Conservation (phyloP, 176 grass and related monocot genomes). For the Hordeum vulgare region MorexV3_pseudomolecules_assembly NC_058523.1:100320295-100320794, state of each 20-base stretch:
- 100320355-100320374: conserved; percentile 75
- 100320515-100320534: neutral
- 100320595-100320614: conserved; percentile 65
- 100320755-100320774: neutral
- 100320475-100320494: neutral
- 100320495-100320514: neutral
- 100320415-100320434: conserved; percentile 77
- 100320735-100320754: neutral
- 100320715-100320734: neutral
- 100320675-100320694: conserved; percentile 58
- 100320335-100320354: conserved; percentile 31
- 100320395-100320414: conserved; percentile 78
- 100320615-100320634: conserved; percentile 94
- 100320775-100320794: neutral
- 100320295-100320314: neutral
- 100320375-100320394: conserved; percentile 92
- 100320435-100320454: conserved; percentile 79
- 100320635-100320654: conserved; percentile 75
- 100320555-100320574: conserved; percentile 52
- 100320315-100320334: conserved; percentile 7
- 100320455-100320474: conserved; percentile 53
- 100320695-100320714: conserved; percentile 71
- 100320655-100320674: conserved; percentile 79
- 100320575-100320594: conserved; percentile 90
- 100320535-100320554: neutral